Percentiles rank a stretch among this genome's conserved stretches.
Conservation (phyloP, 1,284 basidiomycete genomes). For the Irpex sp. region DNA sequence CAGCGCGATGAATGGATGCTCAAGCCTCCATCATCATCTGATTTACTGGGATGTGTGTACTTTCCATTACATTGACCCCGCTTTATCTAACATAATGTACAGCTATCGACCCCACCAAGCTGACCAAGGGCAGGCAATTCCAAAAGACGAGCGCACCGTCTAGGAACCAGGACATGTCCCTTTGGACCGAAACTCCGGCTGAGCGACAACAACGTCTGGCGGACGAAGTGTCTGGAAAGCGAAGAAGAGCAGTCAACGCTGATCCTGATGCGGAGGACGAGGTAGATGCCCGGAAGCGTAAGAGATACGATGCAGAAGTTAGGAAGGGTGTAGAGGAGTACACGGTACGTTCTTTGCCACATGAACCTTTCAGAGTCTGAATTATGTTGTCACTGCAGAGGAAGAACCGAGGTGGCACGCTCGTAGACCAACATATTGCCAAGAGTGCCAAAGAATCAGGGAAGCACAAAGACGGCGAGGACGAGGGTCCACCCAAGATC, state of each 20-base stretch:
- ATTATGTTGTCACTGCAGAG: constrained; percentile 37
- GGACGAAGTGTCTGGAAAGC: constrained; percentile 85
- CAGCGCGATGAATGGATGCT: constrained; percentile 96
- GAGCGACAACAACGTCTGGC: constrained; percentile 81
- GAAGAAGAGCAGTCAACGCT: constrained; percentile 62
- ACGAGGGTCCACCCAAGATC: constrained; percentile 59
- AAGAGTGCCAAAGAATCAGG: constrained; percentile 26
- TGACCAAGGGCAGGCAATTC: constrained; percentile 69
- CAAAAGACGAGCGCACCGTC: constrained; percentile 56
- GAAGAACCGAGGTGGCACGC: constrained; percentile 59
- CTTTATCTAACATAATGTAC: background rate
- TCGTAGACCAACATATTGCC: constrained; percentile 63
- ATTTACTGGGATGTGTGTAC: constrained; percentile 68
- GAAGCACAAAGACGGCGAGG: constrained; percentile 35
- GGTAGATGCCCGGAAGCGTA: constrained; percentile 44
- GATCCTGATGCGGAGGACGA: constrained; percentile 42
- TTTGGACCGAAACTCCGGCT: constrained; percentile 93
- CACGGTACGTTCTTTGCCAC: constrained; percentile 51
- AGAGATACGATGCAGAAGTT: constrained; percentile 65
- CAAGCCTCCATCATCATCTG: constrained; percentile 78
- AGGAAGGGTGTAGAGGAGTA: constrained; percentile 72
- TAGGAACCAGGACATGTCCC: constrained; percentile 48
- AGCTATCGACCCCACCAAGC: constrained; percentile 70
- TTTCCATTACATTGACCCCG: background rate
- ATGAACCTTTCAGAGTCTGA: background rate